Evolutionary conservation across 371 early-diverging fungal genomes (phyloP).

Genomic region (Rhizopus microsporus): DNA sequence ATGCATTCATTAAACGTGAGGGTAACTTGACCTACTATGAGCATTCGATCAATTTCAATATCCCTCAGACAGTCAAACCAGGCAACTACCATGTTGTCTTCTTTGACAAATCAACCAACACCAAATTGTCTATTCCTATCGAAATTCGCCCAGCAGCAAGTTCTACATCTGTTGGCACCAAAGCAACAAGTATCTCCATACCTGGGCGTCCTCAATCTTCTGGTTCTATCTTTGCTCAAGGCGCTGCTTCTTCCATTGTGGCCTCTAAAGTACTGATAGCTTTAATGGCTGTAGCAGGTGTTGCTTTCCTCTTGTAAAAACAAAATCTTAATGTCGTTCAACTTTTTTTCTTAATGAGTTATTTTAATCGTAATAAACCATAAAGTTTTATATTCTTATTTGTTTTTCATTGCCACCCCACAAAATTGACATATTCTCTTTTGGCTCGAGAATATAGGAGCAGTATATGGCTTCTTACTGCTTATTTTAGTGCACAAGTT

Average conservation of each 20-base stretch:
- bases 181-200: conserved; percentile 24
- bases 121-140: conserved; percentile 46
- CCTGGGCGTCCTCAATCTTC: conserved; percentile 28
- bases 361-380: too few relatives aligned
- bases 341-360: too few relatives aligned
- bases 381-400: too few relatives aligned
- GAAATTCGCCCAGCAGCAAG: conserved; percentile 46
- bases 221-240: conserved; percentile 41
- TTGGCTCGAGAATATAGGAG: too few relatives aligned
- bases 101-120: conserved; percentile 42
- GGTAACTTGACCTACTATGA: conserved; percentile 50
- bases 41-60: conserved; percentile 48
- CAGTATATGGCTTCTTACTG: too few relatives aligned
- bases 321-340: too few relatives aligned
- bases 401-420: too few relatives aligned
- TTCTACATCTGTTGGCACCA: conserved; percentile 29
- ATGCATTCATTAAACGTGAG: conserved; percentile 40
- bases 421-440: too few relatives aligned
- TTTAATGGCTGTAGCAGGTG: conserved; percentile 30
- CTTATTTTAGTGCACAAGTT: too few relatives aligned
- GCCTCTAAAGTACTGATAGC: conserved; percentile 24
- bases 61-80: conserved; percentile 36
- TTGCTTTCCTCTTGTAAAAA: conserved; percentile 34
- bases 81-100: conserved; percentile 47
- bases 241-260: conserved; percentile 18